Evolutionary conservation across 192 early-diverging fungal genomes (phyloP).

Genomic region (Pilaira anomala): DNA sequence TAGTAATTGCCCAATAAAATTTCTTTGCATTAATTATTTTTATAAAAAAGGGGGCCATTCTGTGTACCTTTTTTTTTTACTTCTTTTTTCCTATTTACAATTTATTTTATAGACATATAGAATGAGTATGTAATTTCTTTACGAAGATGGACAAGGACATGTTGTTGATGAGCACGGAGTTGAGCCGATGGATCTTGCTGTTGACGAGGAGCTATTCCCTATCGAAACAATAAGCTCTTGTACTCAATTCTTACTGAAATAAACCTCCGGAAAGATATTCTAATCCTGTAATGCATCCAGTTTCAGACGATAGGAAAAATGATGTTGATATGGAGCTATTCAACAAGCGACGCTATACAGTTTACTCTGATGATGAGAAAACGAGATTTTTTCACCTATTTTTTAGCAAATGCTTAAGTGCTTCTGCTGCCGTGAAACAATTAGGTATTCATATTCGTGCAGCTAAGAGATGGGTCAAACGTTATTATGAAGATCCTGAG

Average conservation of each 20-base stretch:
- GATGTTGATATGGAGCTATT: conserved; percentile 18
- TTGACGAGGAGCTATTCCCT: conserved; percentile 18
- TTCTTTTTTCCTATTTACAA: conserved; percentile 15
- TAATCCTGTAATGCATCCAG: conserved; percentile 2
- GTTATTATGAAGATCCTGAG: conserved; percentile 21
- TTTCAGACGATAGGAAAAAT: not conserved
- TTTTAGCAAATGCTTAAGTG: conserved; percentile 13
- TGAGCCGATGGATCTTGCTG: conserved; percentile 25
- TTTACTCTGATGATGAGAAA: conserved; percentile 13
- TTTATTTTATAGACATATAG: not conserved
- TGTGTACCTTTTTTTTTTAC: not conserved
- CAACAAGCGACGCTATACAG: conserved; percentile 13
- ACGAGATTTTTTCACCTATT: conserved; percentile 12
- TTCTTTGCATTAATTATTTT: conserved; percentile 1
- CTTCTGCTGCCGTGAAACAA: conserved; percentile 22
- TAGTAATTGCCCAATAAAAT: no score
- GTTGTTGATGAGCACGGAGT: conserved; percentile 20
- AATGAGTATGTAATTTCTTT: conserved; percentile 19
- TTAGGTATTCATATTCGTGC: conserved; percentile 23
- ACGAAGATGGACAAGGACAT: conserved; percentile 21
- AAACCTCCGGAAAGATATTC: conserved; percentile 16
- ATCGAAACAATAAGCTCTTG: conserved; percentile 10
- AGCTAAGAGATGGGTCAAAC: conserved; percentile 22
- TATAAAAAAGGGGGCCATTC: not conserved
- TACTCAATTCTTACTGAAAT: conserved; percentile 18